phyloP scores from a whole-genome alignment of 2,329 filamentous ascomycete genomes.

The Beauveria sp. region DNA sequence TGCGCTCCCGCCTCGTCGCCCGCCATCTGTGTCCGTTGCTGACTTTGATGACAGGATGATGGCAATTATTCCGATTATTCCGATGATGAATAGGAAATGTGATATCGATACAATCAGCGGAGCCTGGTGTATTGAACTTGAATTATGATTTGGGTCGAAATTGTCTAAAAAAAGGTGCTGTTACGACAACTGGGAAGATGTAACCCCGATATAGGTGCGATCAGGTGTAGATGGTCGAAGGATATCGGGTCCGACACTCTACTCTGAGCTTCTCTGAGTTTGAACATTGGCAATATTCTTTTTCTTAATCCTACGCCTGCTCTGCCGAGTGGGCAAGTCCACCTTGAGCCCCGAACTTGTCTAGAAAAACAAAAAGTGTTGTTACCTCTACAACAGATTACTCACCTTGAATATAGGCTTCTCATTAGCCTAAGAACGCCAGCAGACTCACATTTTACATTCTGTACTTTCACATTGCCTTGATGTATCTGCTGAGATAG shows the following conservation, averaged over 20 bases:
- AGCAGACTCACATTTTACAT: too few relatives aligned
- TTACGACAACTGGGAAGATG: too few relatives aligned
- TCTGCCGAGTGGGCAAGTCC: neutral
- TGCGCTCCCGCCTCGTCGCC: neutral
- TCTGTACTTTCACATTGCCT: too few relatives aligned
- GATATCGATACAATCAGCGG: neutral
- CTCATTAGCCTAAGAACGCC: too few relatives aligned
- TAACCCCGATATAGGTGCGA: too few relatives aligned
- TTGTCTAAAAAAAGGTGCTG: neutral
- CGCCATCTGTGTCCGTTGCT: neutral
- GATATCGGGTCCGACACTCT: neutral
- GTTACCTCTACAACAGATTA: too few relatives aligned
- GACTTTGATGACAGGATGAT: neutral
- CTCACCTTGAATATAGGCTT: too few relatives aligned
- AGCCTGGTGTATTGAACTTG: neutral
- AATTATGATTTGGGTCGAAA: neutral
- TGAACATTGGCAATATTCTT: neutral
- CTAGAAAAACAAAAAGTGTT: too few relatives aligned
- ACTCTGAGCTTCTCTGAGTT: neutral
- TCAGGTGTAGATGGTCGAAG: neutral
- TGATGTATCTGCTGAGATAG: too few relatives aligned
- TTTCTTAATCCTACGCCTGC: neutral
- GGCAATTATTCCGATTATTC: neutral
- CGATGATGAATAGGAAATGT: neutral
- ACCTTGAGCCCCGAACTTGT: neutral